phyloP scores from a whole-genome alignment of 352 stramenopile species.

The Achlya hypogyna region DNA sequence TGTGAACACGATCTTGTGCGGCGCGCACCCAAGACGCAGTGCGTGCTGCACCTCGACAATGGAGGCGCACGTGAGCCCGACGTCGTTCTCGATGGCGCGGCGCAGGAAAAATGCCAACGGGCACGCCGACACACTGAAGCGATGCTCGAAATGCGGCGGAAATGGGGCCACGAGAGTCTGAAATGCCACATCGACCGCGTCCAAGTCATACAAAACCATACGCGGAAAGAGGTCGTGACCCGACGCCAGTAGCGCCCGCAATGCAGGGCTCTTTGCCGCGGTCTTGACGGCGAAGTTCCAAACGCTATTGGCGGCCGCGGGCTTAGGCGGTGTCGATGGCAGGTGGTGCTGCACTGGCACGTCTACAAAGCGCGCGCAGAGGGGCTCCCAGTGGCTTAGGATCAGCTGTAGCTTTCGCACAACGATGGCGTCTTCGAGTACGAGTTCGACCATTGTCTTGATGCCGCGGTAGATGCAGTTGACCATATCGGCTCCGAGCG shows the following conservation, averaged over 20 bases:
- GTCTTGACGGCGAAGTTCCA: slow-evolving; percentile 74
- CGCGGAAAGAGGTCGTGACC: slow-evolving; percentile 41
- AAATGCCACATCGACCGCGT: slow-evolving; percentile 80
- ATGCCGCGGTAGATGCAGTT: slow-evolving; percentile 47
- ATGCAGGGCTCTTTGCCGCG: slow-evolving; percentile 21
- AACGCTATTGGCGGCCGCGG: slow-evolving; percentile 47
- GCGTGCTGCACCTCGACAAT: slow-evolving; percentile 38
- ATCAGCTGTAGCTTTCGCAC: slow-evolving; percentile 64
- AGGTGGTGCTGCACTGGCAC: slow-evolving; percentile 29
- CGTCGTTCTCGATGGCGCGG: slow-evolving; percentile 25
- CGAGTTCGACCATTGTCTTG: slow-evolving; percentile 30
- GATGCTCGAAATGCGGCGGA: slow-evolving; percentile 78
- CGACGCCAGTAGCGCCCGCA: slow-evolving; percentile 19
- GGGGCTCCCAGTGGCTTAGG: slow-evolving; percentile 50
- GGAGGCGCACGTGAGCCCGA: slow-evolving; percentile 39
- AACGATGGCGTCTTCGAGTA: slow-evolving; percentile 44
- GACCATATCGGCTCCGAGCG: slow-evolving; percentile 81
- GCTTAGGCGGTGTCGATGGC: slow-evolving; percentile 27
- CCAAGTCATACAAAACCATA: slow-evolving; percentile 76
- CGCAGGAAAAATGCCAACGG: slow-evolving; percentile 76
- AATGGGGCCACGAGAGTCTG: slow-evolving; percentile 69
- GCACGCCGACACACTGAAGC: slow-evolving; percentile 85
- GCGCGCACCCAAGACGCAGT: slow-evolving; percentile 27
- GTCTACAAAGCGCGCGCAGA: slow-evolving; percentile 43
- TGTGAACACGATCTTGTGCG: slow-evolving; percentile 22